Conservation (phyloP, 2,329 filamentous ascomycete species). For the Aspergillus fumigatiaffinis region DNA sequence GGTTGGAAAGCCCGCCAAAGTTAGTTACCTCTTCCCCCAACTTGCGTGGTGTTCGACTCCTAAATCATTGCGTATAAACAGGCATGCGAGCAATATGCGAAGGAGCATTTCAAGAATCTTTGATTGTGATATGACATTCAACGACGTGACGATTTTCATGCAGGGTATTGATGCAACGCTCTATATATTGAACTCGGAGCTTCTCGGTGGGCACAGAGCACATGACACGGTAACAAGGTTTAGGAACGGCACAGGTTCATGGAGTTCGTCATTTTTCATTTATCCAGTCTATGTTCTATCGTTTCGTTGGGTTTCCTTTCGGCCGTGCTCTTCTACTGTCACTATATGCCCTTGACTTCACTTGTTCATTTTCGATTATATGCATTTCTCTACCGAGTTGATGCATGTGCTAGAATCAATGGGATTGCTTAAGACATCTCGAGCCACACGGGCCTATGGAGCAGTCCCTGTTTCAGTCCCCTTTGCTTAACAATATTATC, state of each 20-base stretch:
- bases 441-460: neutral
- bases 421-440: neutral
- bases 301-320: neutral
- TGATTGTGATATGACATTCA: slow-evolving; percentile 27
- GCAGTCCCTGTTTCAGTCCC: neutral
- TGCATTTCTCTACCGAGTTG: neutral
- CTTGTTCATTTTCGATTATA: neutral
- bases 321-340: neutral
- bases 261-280: neutral
- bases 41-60: slow-evolving; percentile 13
- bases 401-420: neutral
- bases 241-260: neutral
- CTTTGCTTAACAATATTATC: neutral
- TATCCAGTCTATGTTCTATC: neutral
- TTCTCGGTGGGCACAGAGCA: neutral
- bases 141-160: slow-evolving; percentile 32
- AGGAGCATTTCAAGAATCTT: slow-evolving; percentile 72
- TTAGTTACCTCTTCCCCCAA: slow-evolving; percentile 30
- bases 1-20: slow-evolving; percentile 96
- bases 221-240: neutral
- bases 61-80: slow-evolving; percentile 32
- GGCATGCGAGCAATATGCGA: slow-evolving; percentile 90
- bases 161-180: slow-evolving; percentile 17
- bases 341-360: neutral
- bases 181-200: neutral